Conservation (phyloP, 805 yeast genomes). For the Ogataea haglerorum region DNA sequence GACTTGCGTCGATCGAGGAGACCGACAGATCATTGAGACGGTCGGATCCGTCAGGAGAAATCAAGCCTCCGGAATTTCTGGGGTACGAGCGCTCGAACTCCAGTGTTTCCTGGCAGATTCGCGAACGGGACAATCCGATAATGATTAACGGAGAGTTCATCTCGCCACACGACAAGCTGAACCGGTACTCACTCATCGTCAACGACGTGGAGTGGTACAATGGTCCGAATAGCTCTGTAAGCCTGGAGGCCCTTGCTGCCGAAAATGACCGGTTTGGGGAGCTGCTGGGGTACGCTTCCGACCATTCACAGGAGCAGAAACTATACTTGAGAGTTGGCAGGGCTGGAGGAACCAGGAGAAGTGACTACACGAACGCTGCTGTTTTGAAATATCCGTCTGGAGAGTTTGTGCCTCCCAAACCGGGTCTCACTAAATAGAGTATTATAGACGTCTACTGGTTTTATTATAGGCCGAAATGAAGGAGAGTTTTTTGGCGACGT, state of each 20-base stretch:
- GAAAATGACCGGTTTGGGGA: constrained; percentile 29
- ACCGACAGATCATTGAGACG: constrained; percentile 64
- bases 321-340: constrained; percentile 58
- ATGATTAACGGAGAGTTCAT: constrained; percentile 26
- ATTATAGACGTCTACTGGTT: constrained; percentile 1
- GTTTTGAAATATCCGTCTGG: constrained; percentile 58
- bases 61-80: constrained; percentile 48
- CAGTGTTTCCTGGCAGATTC: constrained; percentile 37
- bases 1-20: constrained; percentile 84
- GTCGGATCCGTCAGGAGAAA: constrained; percentile 63
- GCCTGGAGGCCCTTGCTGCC: constrained; percentile 36
- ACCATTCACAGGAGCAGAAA: constrained; percentile 31
- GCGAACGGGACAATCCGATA: constrained; percentile 12
- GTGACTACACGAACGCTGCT: constrained; percentile 70
- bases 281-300: constrained; percentile 33
- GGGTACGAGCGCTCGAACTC: constrained; percentile 34
- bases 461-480: constrained; percentile 33
- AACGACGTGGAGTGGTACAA: constrained; percentile 78
- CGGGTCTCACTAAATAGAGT: constrained; percentile 17
- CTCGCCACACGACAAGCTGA: constrained; percentile 31
- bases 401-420: constrained; percentile 31
- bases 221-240: constrained; percentile 48
- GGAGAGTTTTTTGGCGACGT: constrained; percentile 39
- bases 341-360: constrained; percentile 29
- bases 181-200: constrained; percentile 61